Percentiles rank a stretch among this genome's conserved stretches.
phyloP scores from a whole-genome alignment of 495 filamentous ascomycete genomes.

The Amphirosellinia nigrospora region DNA sequence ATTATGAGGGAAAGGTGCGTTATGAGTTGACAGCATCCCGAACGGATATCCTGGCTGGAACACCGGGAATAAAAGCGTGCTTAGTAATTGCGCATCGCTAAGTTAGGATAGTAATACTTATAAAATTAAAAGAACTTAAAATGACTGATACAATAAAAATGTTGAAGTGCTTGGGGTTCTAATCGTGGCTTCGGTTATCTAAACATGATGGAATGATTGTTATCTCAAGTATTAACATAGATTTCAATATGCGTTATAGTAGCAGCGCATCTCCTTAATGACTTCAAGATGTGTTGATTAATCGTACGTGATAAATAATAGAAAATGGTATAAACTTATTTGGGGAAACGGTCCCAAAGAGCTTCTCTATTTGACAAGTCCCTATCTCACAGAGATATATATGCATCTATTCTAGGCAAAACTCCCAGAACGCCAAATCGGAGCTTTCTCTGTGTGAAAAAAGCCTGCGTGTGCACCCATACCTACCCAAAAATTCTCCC shows the following conservation, averaged over 20 bases:
- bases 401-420: background rate
- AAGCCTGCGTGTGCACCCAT: background rate
- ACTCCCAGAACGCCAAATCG: background rate
- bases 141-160: background rate
- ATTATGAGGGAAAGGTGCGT: background rate
- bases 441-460: constrained; percentile 2
- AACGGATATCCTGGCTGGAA: background rate
- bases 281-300: background rate
- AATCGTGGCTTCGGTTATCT: background rate
- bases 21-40: background rate
- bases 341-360: background rate
- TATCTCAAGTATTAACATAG: background rate
- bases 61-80: background rate
- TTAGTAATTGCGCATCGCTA: constrained; percentile 4
- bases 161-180: background rate
- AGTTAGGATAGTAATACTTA: constrained; percentile 19
- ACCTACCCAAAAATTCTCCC: background rate
- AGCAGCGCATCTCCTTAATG: too few species aligned
- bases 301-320: background rate
- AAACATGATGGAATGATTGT: background rate
- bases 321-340: background rate
- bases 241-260: too few species aligned
- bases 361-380: background rate
- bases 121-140: background rate
- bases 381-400: background rate